Evolutionary conservation across 2,329 filamentous ascomycete genomes (phyloP), one percentile per base, ranked within the genome.

Genomic region (Parascedosporium putredinis): DNA sequence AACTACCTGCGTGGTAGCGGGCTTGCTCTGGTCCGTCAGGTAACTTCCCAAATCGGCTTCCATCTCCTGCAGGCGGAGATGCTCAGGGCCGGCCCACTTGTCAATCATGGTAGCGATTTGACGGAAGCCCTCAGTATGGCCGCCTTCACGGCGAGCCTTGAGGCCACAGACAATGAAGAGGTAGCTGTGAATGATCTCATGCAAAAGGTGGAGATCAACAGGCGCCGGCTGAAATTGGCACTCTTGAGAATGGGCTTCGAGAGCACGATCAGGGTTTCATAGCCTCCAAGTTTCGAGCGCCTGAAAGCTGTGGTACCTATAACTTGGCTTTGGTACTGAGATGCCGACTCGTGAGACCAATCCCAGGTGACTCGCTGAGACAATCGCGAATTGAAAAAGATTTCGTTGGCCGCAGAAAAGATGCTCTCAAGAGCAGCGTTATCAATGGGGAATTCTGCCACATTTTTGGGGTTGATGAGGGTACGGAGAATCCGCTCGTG

Each of bases 131-230:
- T 67, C 60, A 2, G 80, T 83, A 55, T 84, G 80, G 1, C 80
- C 80, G 9, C 78, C 79, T 38, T 70, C 67, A 22, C 69, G 64
- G 31, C 72, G 66, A 0, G 79, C 79, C 40, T 72, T 68, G 59
- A 79, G 75, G 3, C 80, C 80, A 55, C 78, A 81, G 47, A 66
- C 69, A 51, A 84, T 73, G 55, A 84, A 84, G 14, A 84, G 66
- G 58, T 81, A 84, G 62, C 79, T 79, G 63, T 84, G 80, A 45
- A 84, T 79, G 56, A 83, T 72, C 62, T 84, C 81, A 58, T 84
- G 81, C 44, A 84, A 58, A 84, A 83, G 0, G 80, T 81, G 5
- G 76, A 78, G 45, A 84, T 80, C 50, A 84, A 69, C 14, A 84
- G 67, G 5, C 78, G 69, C 4, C 79, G 66, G 59, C 79, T 80